phyloP scores from a whole-genome alignment of 768 basidiomycete genomes.

The Rhodotorula paludigena region DNA sequence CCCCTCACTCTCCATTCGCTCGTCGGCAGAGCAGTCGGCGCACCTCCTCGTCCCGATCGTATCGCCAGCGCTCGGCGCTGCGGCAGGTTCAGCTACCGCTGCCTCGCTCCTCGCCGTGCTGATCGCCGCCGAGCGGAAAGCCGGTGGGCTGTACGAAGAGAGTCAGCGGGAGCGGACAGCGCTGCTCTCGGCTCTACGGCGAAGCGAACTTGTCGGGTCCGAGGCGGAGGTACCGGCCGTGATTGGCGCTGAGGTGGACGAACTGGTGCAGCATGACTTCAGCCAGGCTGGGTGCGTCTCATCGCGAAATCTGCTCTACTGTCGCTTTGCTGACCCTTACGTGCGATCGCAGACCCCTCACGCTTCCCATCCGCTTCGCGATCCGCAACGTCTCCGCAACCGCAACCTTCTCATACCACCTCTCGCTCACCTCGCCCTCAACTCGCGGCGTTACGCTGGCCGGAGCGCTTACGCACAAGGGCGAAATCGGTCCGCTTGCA shows the following conservation, averaged over 20 bases:
- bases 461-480: constrained; percentile 65
- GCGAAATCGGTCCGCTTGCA: constrained; percentile 56
- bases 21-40: constrained; percentile 48
- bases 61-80: constrained; percentile 59
- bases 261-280: constrained; percentile 60
- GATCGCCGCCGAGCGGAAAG: constrained; percentile 56
- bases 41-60: constrained; percentile 57
- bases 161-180: constrained; percentile 68
- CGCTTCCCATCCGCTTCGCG: constrained; percentile 55
- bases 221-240: constrained; percentile 70
- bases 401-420: constrained; percentile 46
- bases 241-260: constrained; percentile 53
- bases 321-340: neutral
- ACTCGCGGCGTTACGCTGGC: constrained; percentile 49
- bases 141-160: constrained; percentile 79
- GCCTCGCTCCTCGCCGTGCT: constrained; percentile 63
- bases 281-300: constrained; percentile 55
- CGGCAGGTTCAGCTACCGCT: constrained; percentile 60
- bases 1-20: constrained; percentile 62
- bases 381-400: constrained; percentile 70
- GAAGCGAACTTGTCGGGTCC: constrained; percentile 63
- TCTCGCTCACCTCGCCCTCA: neutral
- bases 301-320: neutral
- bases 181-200: constrained; percentile 62
- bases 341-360: constrained; percentile 54